Evolutionary conservation across 129 eudicot species (phyloP), one percentile per base, ranked within the genome.

Genomic region (Apium graveolens): DNA sequence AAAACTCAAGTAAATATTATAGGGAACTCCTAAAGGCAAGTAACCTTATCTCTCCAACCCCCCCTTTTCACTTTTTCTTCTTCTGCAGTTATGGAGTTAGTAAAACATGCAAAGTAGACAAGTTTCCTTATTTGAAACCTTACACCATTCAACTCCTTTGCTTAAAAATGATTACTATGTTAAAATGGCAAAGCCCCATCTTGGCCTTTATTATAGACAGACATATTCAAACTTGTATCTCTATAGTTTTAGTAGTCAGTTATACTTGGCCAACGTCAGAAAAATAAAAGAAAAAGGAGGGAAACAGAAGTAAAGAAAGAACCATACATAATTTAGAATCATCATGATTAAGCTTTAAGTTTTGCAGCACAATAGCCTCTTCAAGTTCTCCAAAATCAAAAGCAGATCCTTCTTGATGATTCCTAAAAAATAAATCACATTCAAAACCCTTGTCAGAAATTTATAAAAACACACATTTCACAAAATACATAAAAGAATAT

Each of bases 321-420:
- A 70, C 78, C 90, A 20, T 92, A 90, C 99, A 82, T 84, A 87
- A 82, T 92, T 89, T 96, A 66, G 89, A 62, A 24, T 85, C 96
- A 82, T 92, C 97, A 88, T 83, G 79, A 78, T 84, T 86, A 82
- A 80, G 88, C 89, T 84, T 92, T 75, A 90, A 84, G 80, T 96
- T 97, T 66, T 92, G 99, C 78, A 92, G 88, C 13, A 80, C 95
- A 80, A 96, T 88, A 45, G 97, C 99, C 80, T 96, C 97, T 78
- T 96, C 97, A 44, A 96, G 94, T 87, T 87, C 99, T 62, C 97
- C 95, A 86, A 92, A 96, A 89, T 92, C 93, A 85, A 92, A 90
- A 76, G 90, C 76, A 35, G 99, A 75, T 73, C 96, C 94, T 87
- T 89, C 95, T 90, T 82, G 96, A 84, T 85, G 95, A 82, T 87